Conservation (phyloP, 371 early-diverging fungal species). For the Mucor plumbeus region DNA sequence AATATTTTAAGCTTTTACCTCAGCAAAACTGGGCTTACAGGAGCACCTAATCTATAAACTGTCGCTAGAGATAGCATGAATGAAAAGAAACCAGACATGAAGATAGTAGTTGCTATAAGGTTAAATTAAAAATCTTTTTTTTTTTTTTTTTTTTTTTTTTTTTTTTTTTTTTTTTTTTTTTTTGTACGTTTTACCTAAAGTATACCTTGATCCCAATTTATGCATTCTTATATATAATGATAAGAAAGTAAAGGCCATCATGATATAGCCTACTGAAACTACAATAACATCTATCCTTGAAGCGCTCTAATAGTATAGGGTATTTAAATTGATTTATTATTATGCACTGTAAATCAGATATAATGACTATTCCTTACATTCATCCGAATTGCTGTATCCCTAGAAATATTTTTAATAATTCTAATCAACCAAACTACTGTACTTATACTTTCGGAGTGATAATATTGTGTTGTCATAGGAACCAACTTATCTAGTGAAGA, state of each 20-base stretch:
- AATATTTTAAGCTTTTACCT: background rate
- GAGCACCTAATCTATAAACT: background rate
- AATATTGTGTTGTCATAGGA: background rate
- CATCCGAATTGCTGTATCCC: background rate
- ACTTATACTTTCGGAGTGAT: background rate
- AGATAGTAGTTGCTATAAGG: constrained; percentile 2
- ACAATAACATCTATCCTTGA: constrained; percentile 9
- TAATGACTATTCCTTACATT: background rate
- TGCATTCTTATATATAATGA: constrained; percentile 17
- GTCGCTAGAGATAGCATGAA: constrained; percentile 1
- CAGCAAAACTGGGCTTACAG: background rate
- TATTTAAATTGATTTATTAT: too few relatives aligned
- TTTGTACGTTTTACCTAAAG: constrained; percentile 5
- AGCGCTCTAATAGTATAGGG: background rate
- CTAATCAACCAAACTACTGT: constrained; percentile 5
- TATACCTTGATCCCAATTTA: constrained; percentile 16
- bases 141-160: background rate
- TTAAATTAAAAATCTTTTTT: constrained; percentile 1
- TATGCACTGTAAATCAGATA: background rate
- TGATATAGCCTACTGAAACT: constrained; percentile 2
- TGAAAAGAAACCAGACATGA: constrained; percentile 8
- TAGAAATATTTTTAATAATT: constrained; percentile 3
- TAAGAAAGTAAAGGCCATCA: constrained; percentile 15
- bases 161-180: background rate
- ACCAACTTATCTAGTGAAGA: background rate